Percentiles rank a stretch among this genome's conserved stretches.
phyloP scores from a whole-genome alignment of 306 rosid species.

The Lathyrus sativus region DNA sequence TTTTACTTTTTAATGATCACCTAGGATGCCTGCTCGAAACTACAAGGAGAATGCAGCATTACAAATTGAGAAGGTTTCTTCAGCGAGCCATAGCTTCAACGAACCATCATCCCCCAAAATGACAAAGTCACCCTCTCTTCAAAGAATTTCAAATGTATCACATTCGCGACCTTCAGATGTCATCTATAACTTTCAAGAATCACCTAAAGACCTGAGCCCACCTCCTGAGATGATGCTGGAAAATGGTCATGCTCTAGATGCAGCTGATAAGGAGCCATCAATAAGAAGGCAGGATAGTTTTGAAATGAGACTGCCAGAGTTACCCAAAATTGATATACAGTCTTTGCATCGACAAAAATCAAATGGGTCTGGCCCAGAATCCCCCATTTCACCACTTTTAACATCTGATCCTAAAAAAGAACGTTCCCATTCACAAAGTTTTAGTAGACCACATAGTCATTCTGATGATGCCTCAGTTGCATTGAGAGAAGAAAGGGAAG shows the following conservation, averaged over 20 bases:
- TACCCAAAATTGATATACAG: slow-evolving; percentile 89
- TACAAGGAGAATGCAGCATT: slow-evolving; percentile 81
- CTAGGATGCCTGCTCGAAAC: slow-evolving; percentile 89
- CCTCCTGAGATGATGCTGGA: slow-evolving; percentile 75
- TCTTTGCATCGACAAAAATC: slow-evolving; percentile 62
- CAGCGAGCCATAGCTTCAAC: slow-evolving; percentile 74
- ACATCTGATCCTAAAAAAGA: slow-evolving; percentile 95
- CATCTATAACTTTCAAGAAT: slow-evolving; percentile 65
- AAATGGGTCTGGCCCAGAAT: slow-evolving; percentile 92
- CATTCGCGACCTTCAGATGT: slow-evolving; percentile 58
- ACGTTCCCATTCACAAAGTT: slow-evolving; percentile 95
- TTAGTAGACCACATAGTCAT: slow-evolving; percentile 84
- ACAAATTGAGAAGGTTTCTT: slow-evolving; percentile 91
- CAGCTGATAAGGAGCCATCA: slow-evolving; percentile 77
- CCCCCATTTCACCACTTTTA: slow-evolving; percentile 91
- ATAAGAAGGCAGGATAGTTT: slow-evolving; percentile 94
- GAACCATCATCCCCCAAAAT: slow-evolving; percentile 94
- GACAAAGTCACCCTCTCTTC: slow-evolving; percentile 90
- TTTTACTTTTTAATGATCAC: slow-evolving; percentile 25
- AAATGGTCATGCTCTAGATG: slow-evolving; percentile 77
- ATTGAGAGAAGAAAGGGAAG: slow-evolving; percentile 50
- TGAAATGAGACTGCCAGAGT: slow-evolving; percentile 89
- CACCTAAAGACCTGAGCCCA: slow-evolving; percentile 72
- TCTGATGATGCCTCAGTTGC: slow-evolving; percentile 67
- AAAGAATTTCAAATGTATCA: slow-evolving; percentile 65